Percentiles rank a stretch among this genome's conserved stretches.
phyloP scores from a whole-genome alignment of 441 rosid genomes.

The Aquilaria agallochum region DNA sequence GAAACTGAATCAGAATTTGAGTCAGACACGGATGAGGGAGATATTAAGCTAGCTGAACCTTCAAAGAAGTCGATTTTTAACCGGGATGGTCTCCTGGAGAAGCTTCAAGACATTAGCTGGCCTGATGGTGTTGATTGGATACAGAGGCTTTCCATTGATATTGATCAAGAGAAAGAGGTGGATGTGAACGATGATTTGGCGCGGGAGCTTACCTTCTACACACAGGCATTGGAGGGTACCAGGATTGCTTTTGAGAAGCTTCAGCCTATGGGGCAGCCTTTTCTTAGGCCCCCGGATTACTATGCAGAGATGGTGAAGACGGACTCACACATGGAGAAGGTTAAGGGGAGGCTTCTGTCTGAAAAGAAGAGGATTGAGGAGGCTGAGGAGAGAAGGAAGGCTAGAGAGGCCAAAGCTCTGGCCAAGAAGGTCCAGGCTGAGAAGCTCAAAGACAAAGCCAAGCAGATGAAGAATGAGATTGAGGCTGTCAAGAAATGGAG shows the following conservation, averaged over 20 bases:
- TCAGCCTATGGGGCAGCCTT: constrained; percentile 53
- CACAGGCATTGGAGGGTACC: constrained; percentile 77
- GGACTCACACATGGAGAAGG: constrained; percentile 79
- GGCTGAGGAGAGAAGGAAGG: constrained; percentile 86
- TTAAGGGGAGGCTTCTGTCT: constrained; percentile 60
- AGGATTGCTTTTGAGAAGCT: constrained; percentile 57
- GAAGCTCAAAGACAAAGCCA: constrained; percentile 69
- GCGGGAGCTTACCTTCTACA: constrained; percentile 72
- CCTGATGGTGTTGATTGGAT: constrained; percentile 64
- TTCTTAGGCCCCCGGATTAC: constrained; percentile 79
- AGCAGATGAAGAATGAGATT: constrained; percentile 74
- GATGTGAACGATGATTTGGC: constrained; percentile 85
- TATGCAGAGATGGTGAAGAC: constrained; percentile 91
- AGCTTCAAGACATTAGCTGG: constrained; percentile 80
- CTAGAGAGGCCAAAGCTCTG: constrained; percentile 67
- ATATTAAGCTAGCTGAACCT: constrained; percentile 54
- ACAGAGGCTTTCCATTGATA: constrained; percentile 59
- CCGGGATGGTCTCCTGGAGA: constrained; percentile 62
- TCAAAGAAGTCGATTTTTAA: constrained; percentile 49
- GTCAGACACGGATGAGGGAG: constrained; percentile 54
- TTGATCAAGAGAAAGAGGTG: constrained; percentile 62
- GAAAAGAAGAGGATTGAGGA: constrained; percentile 79
- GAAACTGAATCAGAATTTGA: constrained; percentile 47
- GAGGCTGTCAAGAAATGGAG: constrained; percentile 92
- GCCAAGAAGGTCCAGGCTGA: constrained; percentile 81